phyloP scores from a whole-genome alignment of 2,329 filamentous ascomycete species.

The Trichoderma sp. region DNA sequence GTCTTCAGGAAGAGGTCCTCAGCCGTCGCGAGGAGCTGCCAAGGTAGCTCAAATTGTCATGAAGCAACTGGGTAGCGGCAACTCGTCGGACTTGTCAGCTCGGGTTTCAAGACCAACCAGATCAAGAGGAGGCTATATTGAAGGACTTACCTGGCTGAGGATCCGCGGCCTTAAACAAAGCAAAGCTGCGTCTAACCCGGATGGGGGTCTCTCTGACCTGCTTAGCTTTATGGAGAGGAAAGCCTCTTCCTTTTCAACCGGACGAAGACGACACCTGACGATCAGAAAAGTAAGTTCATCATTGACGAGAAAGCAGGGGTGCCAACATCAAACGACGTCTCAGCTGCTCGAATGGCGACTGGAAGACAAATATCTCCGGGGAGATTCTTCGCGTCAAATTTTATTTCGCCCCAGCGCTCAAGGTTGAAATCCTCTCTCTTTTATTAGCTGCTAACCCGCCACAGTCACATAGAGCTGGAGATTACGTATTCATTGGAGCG shows the following conservation, averaged over 20 bases:
- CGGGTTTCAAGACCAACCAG: constrained; percentile 38
- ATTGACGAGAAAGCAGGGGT: constrained; percentile 38
- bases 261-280: constrained; percentile 53
- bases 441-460: constrained; percentile 66
- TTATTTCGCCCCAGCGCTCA: constrained; percentile 24
- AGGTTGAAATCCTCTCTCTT: constrained; percentile 39
- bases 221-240: constrained; percentile 72
- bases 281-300: constrained; percentile 75
- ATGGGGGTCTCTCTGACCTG: constrained; percentile 66
- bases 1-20: constrained; percentile 34
- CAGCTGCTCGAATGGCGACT: constrained; percentile 24
- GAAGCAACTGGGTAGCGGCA: constrained; percentile 44
- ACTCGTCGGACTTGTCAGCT: constrained; percentile 38
- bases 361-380: constrained; percentile 19
- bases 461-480: constrained; percentile 70
- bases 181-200: constrained; percentile 66
- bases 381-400: constrained; percentile 20
- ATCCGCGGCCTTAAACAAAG: constrained; percentile 67
- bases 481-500: constrained; percentile 68
- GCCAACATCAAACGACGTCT: constrained; percentile 23
- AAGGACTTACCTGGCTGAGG: constrained; percentile 42
- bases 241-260: constrained; percentile 56
- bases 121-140: constrained; percentile 30
- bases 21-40: constrained; percentile 36
- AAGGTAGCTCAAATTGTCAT: constrained; percentile 48